phyloP scores from a whole-genome alignment of 148 eudicot species.

The Chenopodium formosanum region DNA sequence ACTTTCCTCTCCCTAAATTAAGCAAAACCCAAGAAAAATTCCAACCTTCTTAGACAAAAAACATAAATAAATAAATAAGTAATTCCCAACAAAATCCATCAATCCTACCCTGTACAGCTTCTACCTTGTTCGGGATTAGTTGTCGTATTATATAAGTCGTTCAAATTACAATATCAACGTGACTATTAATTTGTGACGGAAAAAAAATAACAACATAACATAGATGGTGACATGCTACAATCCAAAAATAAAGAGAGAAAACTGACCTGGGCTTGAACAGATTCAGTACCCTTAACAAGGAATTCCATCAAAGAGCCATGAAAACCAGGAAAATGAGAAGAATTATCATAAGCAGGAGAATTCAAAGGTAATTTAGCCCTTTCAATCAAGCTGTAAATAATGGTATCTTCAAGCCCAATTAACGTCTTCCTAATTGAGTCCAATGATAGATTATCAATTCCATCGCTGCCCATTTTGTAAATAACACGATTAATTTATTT shows the following conservation, averaged over 20 bases:
- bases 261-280: constrained; percentile 68
- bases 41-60: too few species aligned
- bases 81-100: too few species aligned
- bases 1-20: not conserved
- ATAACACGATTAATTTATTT: too few species aligned
- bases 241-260: not conserved
- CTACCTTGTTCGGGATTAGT: too few species aligned
- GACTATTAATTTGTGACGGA: not conserved
- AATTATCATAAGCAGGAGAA: constrained; percentile 41
- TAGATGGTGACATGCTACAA: too few species aligned
- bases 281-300: constrained; percentile 54
- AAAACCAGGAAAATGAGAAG: constrained; percentile 33
- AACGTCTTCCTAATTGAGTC: constrained; percentile 51
- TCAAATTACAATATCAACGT: not conserved
- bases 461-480: constrained; percentile 36
- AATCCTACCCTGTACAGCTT: too few species aligned
- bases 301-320: constrained; percentile 29
- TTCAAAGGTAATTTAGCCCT: constrained; percentile 62
- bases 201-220: not conserved
- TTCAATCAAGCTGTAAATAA: constrained; percentile 62
- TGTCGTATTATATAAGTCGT: not conserved
- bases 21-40: not conserved
- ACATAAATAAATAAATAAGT: too few species aligned
- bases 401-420: constrained; percentile 75
- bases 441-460: constrained; percentile 31